Evolutionary conservation across 1,139 yeast species (phyloP), one percentile per base, ranked within the genome.

Genomic region (Pichia sp.): DNA sequence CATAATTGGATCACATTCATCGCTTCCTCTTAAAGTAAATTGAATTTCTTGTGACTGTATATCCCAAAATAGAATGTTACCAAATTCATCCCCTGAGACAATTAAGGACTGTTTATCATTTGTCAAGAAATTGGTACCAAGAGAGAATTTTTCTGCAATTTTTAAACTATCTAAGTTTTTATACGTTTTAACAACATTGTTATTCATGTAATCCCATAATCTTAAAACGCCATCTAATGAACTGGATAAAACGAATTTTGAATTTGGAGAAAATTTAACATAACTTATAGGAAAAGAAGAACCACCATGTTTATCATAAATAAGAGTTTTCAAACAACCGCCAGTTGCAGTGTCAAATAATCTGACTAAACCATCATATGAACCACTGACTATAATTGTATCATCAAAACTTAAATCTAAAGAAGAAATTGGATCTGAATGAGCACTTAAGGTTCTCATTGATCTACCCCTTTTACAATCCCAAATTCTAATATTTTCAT

Each of bases 401-500:
- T 93, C 87, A 63, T 93, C 99, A 51, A 83, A 84, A 2, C 82
- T 75, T 50, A 93, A 71, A 58, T 87, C 82, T 1, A 91, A 73
- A 0, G 88, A 77, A 46, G 88, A 82, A 1, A 93, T 87, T 0
- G 98, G 96, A 60, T 90, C 98, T 0, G 96, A 81, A 67, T 93
- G 99, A 0, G 99, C 98, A 19, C 96, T 88, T 53, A 93, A 72
- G 0, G 95, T 88, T 62, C 87, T 83, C 60, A 90, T 70, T 48
- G 87, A 79, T 47, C 76, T 76, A 0, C 95, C 95, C 29, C 83
- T 75, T 39, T 79, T 72, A 7, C 86, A 79, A 67, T 91, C 97
- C 99, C 99, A 93, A 4, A 91, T 77, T 47, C 90, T 79, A 27
- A 93, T 84, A 46, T 91, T 90, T 63, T 93, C 99, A 67, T 93